These are phyloP conservation scores for Berberis vulgaris DNA, from an alignment of 164 flowering plant species.

Conservation along the genomic window DNA sequence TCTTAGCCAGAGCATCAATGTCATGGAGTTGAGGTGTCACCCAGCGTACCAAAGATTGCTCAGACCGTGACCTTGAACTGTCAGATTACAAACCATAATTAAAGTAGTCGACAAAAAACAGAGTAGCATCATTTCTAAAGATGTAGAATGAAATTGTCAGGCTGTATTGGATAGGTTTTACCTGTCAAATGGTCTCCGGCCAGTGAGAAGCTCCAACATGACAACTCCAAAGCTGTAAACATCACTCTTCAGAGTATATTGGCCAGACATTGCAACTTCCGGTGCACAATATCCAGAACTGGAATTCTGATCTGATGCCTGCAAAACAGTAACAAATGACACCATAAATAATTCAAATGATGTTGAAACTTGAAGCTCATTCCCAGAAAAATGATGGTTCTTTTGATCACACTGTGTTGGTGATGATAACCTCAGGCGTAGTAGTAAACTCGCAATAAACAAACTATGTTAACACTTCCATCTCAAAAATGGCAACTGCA, in stretches of 20 bases:
- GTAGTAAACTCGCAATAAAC: too few relatives aligned
- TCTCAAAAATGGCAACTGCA: too few relatives aligned
- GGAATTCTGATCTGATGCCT: constrained; percentile 44
- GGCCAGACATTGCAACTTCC: constrained; percentile 89
- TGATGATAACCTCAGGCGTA: too few relatives aligned
- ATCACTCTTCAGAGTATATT: constrained; percentile 80
- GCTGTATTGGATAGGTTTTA: constrained; percentile 9
- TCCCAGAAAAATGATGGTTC: too few relatives aligned
- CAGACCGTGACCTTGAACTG: constrained; percentile 80
- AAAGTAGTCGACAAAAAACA: neutral
- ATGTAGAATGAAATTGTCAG: neutral
- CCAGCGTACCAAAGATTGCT: constrained; percentile 96
- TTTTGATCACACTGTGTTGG: too few relatives aligned
- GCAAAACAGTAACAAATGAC: constrained; percentile 8
- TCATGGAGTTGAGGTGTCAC: constrained; percentile 99
- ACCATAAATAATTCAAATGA: too few relatives aligned
- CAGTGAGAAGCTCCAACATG: constrained; percentile 94
- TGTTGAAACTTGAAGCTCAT: too few relatives aligned
- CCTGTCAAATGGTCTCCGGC: constrained; percentile 95
- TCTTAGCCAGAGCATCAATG: constrained; percentile 84
- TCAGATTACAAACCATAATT: neutral
- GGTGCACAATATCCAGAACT: constrained; percentile 85
- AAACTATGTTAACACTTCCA: too few relatives aligned
- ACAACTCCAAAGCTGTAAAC: constrained; percentile 96
- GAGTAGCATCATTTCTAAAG: too few relatives aligned